Conservation (phyloP, 331 rosid species). For the Pyracantha coccinea region DNA sequence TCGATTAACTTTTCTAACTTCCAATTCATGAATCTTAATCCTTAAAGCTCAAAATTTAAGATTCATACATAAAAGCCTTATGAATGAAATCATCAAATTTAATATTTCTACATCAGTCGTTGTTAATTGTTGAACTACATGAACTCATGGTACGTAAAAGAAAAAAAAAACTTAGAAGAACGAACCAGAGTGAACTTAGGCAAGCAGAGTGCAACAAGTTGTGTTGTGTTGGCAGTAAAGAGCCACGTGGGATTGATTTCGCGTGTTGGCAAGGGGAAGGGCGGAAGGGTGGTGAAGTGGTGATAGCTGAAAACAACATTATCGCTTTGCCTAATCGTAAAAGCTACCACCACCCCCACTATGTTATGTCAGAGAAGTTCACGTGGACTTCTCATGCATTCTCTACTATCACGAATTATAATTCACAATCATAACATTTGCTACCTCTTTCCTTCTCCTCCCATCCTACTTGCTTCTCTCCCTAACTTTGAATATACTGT, state of each 20-base stretch:
- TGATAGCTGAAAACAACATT: slow-evolving; percentile 24
- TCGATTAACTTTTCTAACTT: too few species aligned
- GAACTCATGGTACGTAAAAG: too few species aligned
- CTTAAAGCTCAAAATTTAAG: too few species aligned
- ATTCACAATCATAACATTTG: neutral
- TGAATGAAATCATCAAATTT: neutral
- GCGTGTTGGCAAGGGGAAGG: slow-evolving; percentile 33
- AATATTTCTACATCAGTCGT: neutral
- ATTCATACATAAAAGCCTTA: too few species aligned
- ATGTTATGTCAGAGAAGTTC: slow-evolving; percentile 43
- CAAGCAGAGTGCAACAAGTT: neutral
- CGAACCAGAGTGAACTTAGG: neutral
- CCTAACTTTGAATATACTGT: neutral
- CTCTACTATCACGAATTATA: neutral
- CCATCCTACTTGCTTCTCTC: neutral
- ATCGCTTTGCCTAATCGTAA: slow-evolving; percentile 27
- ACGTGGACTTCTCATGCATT: slow-evolving; percentile 54
- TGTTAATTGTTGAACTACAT: too few species aligned
- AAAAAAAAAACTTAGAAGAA: too few species aligned
- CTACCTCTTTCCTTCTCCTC: neutral
- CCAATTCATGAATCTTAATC: too few species aligned
- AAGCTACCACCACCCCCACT: slow-evolving; percentile 24
- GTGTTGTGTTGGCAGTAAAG: neutral
- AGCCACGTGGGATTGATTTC: slow-evolving; percentile 29
- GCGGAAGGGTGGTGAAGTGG: neutral